Base-by-base conservation (phyloP, 495 filamentous ascomycete species). In the Xylaria telfairii region DNA sequence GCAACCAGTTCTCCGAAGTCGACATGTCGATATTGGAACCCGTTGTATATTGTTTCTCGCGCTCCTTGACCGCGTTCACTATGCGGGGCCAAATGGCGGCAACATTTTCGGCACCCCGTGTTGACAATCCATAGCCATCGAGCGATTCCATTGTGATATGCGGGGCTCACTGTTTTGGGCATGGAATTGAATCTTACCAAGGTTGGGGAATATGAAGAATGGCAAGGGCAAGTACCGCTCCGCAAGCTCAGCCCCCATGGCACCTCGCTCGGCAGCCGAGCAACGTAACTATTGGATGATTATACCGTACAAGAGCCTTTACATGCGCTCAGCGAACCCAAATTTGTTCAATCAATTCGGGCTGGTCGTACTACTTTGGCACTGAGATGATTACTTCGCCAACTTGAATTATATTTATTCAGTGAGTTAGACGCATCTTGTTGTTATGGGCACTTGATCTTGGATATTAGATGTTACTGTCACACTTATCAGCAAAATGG, bases 1-100 rank as follows among this genome's bases (percentile, higher is more conserved):
- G 24, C 0, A 81, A 34, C 68, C 71, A 75, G 70, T 81, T 81
- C 72, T 81, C 79, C 0, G 79, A 75, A 1, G 74, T 79, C 4
- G 68, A 59, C 10, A 81, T 71, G 53, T 81, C 78, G 42, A 81
- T 77, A 10, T n/a, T 9, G 7, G 63, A 17, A 21, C 5, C 9
- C 7, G n/a, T 21, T 0, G 21, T 26, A 3, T 56, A 17, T 42
- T 67, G 9, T 10, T 60, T 28, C 15, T 68, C 53, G 4, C 66
- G 66, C 4, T 56, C 47, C 28, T 46, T 24, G 12, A 39, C 66
- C 1, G 66, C 66, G 0, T 60, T 68, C 6, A 10, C 28, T 15
- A 68, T 68, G 10, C 53, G 30, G 3, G 66, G 66, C 66, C 66
- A 68, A 28, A 68, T 68, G 0, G 24, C 41, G 1, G 53, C 66